These are phyloP conservation scores for Suillus paluster DNA, from an alignment of 768 basidiomycete species.

Conservation along the genomic window DNA sequence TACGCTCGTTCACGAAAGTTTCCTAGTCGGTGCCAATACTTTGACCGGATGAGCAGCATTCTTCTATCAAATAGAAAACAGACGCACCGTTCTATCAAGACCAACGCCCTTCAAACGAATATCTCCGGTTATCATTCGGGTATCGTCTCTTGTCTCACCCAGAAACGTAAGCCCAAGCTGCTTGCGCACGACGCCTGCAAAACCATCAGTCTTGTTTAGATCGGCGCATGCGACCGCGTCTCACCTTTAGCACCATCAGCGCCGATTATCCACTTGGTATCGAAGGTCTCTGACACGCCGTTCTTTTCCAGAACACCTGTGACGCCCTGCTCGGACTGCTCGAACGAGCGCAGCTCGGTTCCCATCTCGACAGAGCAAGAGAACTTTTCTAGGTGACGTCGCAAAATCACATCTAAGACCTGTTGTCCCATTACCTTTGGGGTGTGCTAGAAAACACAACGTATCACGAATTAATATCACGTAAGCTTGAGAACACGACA, in stretches of 20 bases:
- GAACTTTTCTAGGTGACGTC: constrained; percentile 23
- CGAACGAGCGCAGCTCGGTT: constrained; percentile 38
- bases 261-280: constrained; percentile 16
- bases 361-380: constrained; percentile 39
- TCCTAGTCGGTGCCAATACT: constrained; percentile 45
- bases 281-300: constrained; percentile 4
- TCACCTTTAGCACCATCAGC: constrained; percentile 23
- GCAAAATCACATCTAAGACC: constrained; percentile 31
- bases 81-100: constrained; percentile 40
- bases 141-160: constrained; percentile 34
- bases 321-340: constrained; percentile 38
- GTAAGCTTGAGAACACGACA: not conserved
- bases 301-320: constrained; percentile 16
- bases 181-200: constrained; percentile 10
- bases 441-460: constrained; percentile 16
- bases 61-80: not conserved
- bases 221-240: not conserved
- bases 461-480: not conserved
- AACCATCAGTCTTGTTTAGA: not conserved
- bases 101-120: constrained; percentile 42
- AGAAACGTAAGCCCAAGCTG: constrained; percentile 18
- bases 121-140: constrained; percentile 33
- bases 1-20: constrained; percentile 16
- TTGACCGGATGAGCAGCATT: not conserved
- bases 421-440: constrained; percentile 27